These are phyloP conservation scores for Scleromitrula shiraiana DNA, from an alignment of 2,329 filamentous ascomycete species.

Conservation along the genomic window DNA sequence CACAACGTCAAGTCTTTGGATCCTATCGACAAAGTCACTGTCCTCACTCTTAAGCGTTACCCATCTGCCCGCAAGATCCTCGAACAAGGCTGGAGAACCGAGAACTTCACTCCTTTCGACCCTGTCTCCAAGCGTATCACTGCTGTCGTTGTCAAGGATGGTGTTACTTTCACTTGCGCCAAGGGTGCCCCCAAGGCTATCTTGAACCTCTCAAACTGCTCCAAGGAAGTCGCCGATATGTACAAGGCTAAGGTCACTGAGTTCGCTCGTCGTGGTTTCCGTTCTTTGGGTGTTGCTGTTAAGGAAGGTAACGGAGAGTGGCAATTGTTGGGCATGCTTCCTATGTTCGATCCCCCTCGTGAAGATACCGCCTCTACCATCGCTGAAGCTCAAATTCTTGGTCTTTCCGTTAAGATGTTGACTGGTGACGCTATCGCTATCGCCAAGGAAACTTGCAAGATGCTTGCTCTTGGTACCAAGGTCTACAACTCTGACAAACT, in stretches of 20 bases:
- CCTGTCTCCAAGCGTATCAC: constrained; percentile 76
- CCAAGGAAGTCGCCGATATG: constrained; percentile 53
- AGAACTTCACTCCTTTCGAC: constrained; percentile 72
- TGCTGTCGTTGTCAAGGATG: constrained; percentile 58
- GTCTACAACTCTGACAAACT: constrained; percentile 75
- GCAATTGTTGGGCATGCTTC: constrained; percentile 68
- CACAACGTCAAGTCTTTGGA: constrained; percentile 74
- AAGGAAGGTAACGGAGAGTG: constrained; percentile 66
- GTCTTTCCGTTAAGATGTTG: constrained; percentile 74
- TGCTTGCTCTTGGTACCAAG: constrained; percentile 71
- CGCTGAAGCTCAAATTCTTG: constrained; percentile 65
- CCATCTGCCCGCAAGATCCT: constrained; percentile 72
- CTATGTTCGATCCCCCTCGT: constrained; percentile 74
- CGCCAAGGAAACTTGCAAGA: constrained; percentile 76
- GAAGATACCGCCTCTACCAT: constrained; percentile 74
- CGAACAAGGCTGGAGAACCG: constrained; percentile 65
- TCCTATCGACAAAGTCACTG: constrained; percentile 73
- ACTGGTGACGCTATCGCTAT: constrained; percentile 75
- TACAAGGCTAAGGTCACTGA: constrained; percentile 68
- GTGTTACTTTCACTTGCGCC: constrained; percentile 63
- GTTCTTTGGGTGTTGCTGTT: constrained; percentile 69
- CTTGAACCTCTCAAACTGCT: constrained; percentile 60
- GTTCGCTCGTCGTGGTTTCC: constrained; percentile 73
- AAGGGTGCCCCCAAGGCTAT: constrained; percentile 75
- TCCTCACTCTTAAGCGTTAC: constrained; percentile 67